Evolutionary conservation across 2,329 filamentous ascomycete genomes (phyloP), one percentile per base, ranked within the genome.

Genomic region (Zarea fungicola): DNA sequence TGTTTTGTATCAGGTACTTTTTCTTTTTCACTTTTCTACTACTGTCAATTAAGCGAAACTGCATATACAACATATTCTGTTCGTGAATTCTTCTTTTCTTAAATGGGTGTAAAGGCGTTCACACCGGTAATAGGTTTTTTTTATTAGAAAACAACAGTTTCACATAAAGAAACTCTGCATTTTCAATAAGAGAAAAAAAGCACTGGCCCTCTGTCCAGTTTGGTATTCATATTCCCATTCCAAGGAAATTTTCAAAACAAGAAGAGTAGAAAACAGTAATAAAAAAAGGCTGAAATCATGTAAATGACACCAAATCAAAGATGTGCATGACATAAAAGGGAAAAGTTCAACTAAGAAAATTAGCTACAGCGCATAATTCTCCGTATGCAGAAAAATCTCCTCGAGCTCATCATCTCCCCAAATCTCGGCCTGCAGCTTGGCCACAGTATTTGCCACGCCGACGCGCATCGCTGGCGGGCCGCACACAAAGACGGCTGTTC

Each of bases 381-480:
- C 92, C 4, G 91, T 88, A 71, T 96, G 92, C 65, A 96, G 68
- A 65, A 91, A 96, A 48, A 97, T 87, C 76, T 96, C 92, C 62
- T 96, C 91, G 40, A 86, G 78, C 58, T 79, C 77, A 28, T 84
- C 80, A 58, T 89, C 84, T 6, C 79, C 83, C 85, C 89, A 90
- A 42, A 97, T 90, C 65, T 85, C 81, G 22, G 80, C 80, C 74
- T 97, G 92, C 59, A 96, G 70, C 50, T 78, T 73, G 3, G 92
- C 92, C 21, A 96, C 89, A 0, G 88, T 87, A 56, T 82, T 87
- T n/a, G 87, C 84, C 14, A 96, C 91, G 56, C 90, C 89, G 11
- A 91, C 82, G 54, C 92, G 75, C 90, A 96, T 95, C 50, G 81
- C 76, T 2, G 89, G 82, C 16, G 92, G 92, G 0, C 92, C 92